A percentile compares a stretch with the other conserved stretches of the same genome.
phyloP scores from a whole-genome alignment of 2,329 filamentous ascomycete species.

The Diaporthe citriasiana region DNA sequence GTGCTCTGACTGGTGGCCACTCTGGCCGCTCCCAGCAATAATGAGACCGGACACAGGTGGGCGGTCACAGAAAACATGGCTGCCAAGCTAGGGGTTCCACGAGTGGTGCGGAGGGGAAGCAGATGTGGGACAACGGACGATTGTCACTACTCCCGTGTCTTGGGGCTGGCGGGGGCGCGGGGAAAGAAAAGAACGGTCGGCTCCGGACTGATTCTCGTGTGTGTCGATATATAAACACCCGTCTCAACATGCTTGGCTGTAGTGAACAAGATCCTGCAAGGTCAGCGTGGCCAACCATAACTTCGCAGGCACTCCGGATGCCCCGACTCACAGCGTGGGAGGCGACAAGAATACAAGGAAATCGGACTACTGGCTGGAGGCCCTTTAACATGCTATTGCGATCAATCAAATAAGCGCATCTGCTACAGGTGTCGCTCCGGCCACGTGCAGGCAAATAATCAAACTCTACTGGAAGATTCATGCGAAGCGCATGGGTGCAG shows the following conservation, averaged over 20 bases:
- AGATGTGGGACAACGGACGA: background rate
- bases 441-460: conserved; percentile 13
- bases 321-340: background rate
- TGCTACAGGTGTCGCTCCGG: background rate
- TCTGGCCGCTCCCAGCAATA: conserved; percentile 9
- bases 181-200: background rate
- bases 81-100: background rate
- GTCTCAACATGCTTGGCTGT: background rate
- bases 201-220: too few relatives aligned
- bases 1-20: conserved; percentile 20
- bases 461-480: conserved; percentile 3
- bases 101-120: background rate
- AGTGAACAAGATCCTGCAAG: background rate
- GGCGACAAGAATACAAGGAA: background rate
- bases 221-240: background rate
- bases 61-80: conserved; percentile 22
- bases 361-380: background rate
- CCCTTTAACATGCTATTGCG: background rate
- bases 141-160: background rate
- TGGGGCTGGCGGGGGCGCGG: background rate
- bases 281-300: background rate
- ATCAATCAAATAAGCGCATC: background rate
- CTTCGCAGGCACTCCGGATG: background rate
- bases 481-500: conserved; percentile 30
- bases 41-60: background rate